These are phyloP conservation scores for Calonectria crousiana DNA, from an alignment of 2,329 filamentous ascomycete genomes.

Conservation along the genomic window DNA sequence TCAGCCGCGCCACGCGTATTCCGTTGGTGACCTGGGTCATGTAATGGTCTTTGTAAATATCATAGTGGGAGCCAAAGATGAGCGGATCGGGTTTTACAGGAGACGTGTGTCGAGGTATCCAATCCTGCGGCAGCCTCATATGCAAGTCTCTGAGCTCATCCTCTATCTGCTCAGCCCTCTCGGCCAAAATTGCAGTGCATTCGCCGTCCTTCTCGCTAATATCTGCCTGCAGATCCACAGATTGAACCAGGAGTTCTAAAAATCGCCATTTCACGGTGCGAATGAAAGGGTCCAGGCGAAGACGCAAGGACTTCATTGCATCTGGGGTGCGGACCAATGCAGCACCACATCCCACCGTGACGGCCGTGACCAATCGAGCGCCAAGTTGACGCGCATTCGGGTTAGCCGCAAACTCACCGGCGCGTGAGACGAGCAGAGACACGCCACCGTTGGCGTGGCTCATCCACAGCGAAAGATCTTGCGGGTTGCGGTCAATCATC, in stretches of 20 bases:
- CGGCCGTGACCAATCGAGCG: not conserved
- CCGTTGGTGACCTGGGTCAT: slow-evolving; percentile 1
- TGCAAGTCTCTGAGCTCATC: not conserved
- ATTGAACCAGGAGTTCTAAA: not conserved
- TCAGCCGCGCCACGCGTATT: not conserved
- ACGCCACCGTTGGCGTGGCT: slow-evolving; percentile 40
- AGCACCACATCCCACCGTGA: not conserved
- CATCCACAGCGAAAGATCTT: slow-evolving; percentile 24
- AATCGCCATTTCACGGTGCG: slow-evolving; percentile 4
- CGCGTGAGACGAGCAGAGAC: slow-evolving; percentile 31
- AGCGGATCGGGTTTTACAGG: not conserved
- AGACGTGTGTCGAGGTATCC: not conserved
- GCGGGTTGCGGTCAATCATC: slow-evolving; percentile 33
- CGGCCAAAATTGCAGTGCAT: not conserved
- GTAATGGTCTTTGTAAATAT: not conserved
- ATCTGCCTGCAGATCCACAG: not conserved
- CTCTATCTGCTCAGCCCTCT: not conserved
- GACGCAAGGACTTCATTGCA: not conserved
- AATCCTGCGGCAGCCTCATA: not conserved
- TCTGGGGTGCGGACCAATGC: not conserved
- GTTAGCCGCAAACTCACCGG: not conserved
- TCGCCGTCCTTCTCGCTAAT: not conserved
- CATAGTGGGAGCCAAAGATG: not conserved
- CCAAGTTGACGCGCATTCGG: not conserved
- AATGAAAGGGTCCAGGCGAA: not conserved